A percentile compares a stretch with the other conserved stretches of the same genome.
phyloP scores from a whole-genome alignment of 2,329 filamentous ascomycete species.

The Mariannaea elegans region DNA sequence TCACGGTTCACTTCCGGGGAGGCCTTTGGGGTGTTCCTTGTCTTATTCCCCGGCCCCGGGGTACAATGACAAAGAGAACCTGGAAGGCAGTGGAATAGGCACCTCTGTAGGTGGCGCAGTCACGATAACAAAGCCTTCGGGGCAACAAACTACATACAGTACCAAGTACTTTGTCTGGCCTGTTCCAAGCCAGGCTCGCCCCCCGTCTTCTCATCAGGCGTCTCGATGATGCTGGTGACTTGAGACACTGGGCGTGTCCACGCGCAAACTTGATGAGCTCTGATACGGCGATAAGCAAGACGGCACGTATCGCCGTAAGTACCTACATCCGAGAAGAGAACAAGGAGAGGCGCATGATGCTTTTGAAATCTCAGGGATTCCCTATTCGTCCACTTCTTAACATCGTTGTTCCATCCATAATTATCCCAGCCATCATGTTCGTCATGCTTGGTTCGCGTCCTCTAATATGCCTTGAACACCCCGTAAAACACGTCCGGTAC shows the following conservation, averaged over 20 bases:
- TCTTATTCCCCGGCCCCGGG: neutral
- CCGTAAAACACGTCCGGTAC: neutral
- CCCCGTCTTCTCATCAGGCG: too few species aligned
- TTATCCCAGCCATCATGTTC: neutral
- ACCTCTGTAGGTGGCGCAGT: neutral
- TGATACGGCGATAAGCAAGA: constrained; percentile 19
- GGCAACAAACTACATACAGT: too few species aligned
- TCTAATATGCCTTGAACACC: neutral
- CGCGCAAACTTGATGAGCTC: constrained; percentile 1
- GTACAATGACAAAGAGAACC: neutral
- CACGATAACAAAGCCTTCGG: neutral
- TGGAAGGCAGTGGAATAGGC: neutral
- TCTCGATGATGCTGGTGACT: too few species aligned
- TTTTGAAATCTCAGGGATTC: neutral
- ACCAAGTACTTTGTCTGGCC: too few species aligned
- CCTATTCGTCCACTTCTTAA: neutral
- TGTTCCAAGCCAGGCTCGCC: neutral
- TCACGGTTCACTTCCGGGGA: neutral
- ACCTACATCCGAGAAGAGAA: neutral
- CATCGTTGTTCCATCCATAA: neutral
- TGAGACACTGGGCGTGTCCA: constrained; percentile 1
- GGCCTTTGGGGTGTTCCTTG: neutral
- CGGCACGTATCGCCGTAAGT: neutral
- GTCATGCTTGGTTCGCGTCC: neutral
- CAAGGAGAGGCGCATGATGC: neutral